phyloP scores from a whole-genome alignment of 768 basidiomycete species.

The Tulasnella sp. region DNA sequence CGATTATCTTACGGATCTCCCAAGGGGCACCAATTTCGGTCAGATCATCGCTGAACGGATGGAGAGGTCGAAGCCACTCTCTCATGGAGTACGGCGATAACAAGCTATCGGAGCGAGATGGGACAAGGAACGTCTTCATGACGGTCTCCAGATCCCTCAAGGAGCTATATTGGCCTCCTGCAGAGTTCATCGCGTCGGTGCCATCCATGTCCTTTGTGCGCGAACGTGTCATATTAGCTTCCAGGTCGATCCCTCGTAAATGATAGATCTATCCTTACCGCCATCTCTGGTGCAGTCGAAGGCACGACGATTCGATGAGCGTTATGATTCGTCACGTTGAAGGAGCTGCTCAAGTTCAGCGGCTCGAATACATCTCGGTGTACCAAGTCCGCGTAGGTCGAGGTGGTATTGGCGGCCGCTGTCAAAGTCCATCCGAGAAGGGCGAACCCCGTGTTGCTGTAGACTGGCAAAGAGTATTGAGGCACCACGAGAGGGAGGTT shows the following conservation, averaged over 20 bases:
- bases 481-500: slow-evolving; percentile 32
- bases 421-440: slow-evolving; percentile 31
- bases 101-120: slow-evolving; percentile 22
- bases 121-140: slow-evolving; percentile 38
- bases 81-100: slow-evolving; percentile 22
- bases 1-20: slow-evolving; percentile 20
- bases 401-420: slow-evolving; percentile 20
- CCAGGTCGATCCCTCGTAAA: no score
- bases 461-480: slow-evolving; percentile 36
- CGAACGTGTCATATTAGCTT: background rate
- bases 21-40: slow-evolving; percentile 18
- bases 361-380: slow-evolving; percentile 41
- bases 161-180: slow-evolving; percentile 43
- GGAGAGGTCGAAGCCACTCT: slow-evolving; percentile 26
- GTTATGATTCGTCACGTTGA: background rate
- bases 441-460: slow-evolving; percentile 32
- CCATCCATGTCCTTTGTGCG: slow-evolving; percentile 31
- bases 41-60: slow-evolving; percentile 23
- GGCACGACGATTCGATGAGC: background rate
- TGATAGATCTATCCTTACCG: background rate
- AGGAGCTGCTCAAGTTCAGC: slow-evolving; percentile 23
- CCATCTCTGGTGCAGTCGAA: background rate
- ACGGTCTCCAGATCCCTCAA: slow-evolving; percentile 35
- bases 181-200: slow-evolving; percentile 32
- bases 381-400: slow-evolving; percentile 36